phyloP scores from a whole-genome alignment of 768 basidiomycete genomes.

The Hericium erinaceus region DNA sequence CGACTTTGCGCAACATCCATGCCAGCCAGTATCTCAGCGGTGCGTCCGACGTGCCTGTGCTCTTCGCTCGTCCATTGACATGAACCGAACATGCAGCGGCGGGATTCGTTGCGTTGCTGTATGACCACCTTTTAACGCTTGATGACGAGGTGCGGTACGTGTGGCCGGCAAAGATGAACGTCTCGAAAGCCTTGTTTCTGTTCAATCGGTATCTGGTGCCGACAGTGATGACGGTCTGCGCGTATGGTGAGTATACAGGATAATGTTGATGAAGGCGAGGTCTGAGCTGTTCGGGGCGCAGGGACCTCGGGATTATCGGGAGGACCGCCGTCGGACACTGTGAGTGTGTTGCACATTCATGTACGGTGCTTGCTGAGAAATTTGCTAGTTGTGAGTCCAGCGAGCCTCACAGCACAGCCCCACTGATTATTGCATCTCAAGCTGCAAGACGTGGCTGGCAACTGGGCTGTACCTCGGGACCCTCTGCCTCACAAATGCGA shows the following conservation, averaged over 20 bases:
- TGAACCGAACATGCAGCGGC: conserved; percentile 16
- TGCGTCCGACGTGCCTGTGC: not conserved
- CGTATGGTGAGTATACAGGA: not conserved
- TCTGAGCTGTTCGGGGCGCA: not conserved
- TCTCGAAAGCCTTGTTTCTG: conserved; percentile 31
- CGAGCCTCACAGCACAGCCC: not conserved
- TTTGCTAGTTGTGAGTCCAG: not conserved
- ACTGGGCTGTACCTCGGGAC: not conserved
- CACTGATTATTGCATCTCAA: not conserved
- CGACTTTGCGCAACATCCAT: not conserved
- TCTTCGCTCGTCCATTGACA: not conserved
- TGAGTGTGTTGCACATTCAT: not conserved
- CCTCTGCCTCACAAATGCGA: not conserved
- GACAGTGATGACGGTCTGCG: conserved; percentile 2
- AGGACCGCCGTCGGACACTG: not conserved
- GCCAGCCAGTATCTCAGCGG: not conserved
- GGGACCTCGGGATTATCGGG: not conserved
- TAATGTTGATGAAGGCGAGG: not conserved
- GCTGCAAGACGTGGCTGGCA: not conserved
- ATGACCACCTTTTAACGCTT: conserved; percentile 33
- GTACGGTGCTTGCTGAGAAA: not conserved
- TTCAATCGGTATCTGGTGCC: conserved; percentile 31
- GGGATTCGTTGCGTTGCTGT: conserved; percentile 26
- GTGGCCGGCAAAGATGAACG: conserved; percentile 28
- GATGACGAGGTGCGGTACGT: conserved; percentile 30